Evolutionary conservation across 2,329 filamentous ascomycete genomes (phyloP), one percentile per base, ranked within the genome.

Genomic region (Trichoderma asperellum): DNA sequence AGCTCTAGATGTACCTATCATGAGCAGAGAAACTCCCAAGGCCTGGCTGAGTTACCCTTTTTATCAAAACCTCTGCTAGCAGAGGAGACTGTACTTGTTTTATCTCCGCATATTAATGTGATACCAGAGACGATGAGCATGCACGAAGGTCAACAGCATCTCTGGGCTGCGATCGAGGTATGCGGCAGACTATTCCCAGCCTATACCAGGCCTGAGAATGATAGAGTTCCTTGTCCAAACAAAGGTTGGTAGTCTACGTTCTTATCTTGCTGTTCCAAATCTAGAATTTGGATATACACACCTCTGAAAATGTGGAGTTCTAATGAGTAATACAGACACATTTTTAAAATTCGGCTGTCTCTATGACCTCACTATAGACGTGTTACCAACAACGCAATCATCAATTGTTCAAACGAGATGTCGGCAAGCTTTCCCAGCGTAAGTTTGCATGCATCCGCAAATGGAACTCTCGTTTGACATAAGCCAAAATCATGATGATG

Each of bases 91-190:
- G 18, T 32, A 11, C 72, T 63, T 63, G 74, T 85, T 6, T 74
- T 86, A 16, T 77, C 80, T 5, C 85, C 84, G 5, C 76, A 77
- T 34, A 78, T 87, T 29, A 74, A 76, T 18, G 79, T 85, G 29
- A 84, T 79, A 0, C 79, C 84, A 1, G 83, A 85, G 60, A 74
- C 77, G 6, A 76, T 75, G 5, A 74, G 77, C 1, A 73, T 83
- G 0, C 75, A 78, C 6, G 75, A 78, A 47, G 77, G 75, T 3
- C 74, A 75, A 47, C 73, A 76, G 37, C 77, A 72, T 12, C 71
- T 86, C n/a, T 87, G 83, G 85, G 82, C 79, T 2, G 83, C 84
- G 4, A 78, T 87, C 62, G 82, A 87, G 74, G 73, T 87, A 47
- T 82, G 79, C 16, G 80, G 81, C 10, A 81, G 81, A 57, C 71